Evolutionary conservation across 2,329 filamentous ascomycete genomes (phyloP).

Genomic region (Amauroascus verrucosus): DNA sequence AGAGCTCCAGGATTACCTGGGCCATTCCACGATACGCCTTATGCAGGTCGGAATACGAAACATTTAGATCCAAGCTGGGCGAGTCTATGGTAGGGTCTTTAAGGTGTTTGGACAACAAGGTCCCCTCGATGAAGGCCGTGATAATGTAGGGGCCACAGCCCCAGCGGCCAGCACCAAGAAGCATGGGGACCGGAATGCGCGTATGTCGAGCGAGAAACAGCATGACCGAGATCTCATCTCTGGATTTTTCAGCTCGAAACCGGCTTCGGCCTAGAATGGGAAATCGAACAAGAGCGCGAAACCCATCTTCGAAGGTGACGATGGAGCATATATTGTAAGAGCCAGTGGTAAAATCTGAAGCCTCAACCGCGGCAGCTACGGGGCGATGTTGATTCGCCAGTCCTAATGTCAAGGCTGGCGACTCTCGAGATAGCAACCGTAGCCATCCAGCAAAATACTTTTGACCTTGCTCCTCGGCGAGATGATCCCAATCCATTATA

Average conservation of each 20-base stretch:
- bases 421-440: conserved; percentile 3
- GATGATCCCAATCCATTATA: conserved; percentile 13
- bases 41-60: conserved; percentile 11
- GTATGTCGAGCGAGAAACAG: neutral
- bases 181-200: neutral
- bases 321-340: conserved; percentile 17
- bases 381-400: conserved; percentile 9
- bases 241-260: conserved; percentile 4
- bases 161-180: conserved; percentile 17
- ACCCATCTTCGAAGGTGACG: conserved; percentile 14
- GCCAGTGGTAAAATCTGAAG: conserved; percentile 16
- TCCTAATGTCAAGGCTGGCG: conserved; percentile 8
- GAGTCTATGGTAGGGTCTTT: conserved; percentile 6
- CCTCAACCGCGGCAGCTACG: conserved; percentile 13
- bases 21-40: conserved; percentile 18
- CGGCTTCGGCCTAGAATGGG: conserved; percentile 6
- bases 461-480: conserved; percentile 10
- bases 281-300: conserved; percentile 10
- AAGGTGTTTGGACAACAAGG: conserved; percentile 14
- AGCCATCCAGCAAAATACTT: conserved; percentile 9
- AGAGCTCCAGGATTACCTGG: conserved; percentile 15
- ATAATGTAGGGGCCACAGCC: conserved; percentile 22
- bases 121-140: conserved; percentile 23
- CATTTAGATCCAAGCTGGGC: conserved; percentile 11
- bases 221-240: neutral